Evolutionary conservation across 1,284 basidiomycete species (phyloP).

Genomic region (Ceratobasidium sp.): DNA sequence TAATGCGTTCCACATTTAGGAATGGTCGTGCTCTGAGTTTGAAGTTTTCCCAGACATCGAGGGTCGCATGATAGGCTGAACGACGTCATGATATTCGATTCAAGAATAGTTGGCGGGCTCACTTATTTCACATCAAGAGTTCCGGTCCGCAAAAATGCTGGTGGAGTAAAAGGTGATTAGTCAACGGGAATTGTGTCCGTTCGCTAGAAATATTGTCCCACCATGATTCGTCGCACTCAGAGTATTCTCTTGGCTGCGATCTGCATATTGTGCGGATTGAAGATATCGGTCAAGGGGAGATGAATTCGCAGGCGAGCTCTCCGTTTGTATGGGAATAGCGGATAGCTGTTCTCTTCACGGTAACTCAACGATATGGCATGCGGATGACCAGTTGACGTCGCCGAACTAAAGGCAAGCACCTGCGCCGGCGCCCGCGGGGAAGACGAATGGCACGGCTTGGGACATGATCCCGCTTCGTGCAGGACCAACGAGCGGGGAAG

Average conservation of each 20-base stretch:
- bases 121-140: slow-evolving; percentile 9
- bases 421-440: too few relatives aligned
- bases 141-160: slow-evolving; percentile 6
- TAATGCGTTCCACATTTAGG: slow-evolving; percentile 45
- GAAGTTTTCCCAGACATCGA: slow-evolving; percentile 46
- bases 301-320: slow-evolving; percentile 44
- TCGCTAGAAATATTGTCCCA: too few relatives aligned
- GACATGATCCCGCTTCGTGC: too few relatives aligned
- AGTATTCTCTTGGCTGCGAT: slow-evolving; percentile 47
- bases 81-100: background rate
- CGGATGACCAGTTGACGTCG: slow-evolving; percentile 36
- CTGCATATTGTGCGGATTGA: slow-evolving; percentile 46
- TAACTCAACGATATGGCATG: slow-evolving; percentile 45
- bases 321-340: slow-evolving; percentile 46
- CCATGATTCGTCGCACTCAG: slow-evolving; percentile 43
- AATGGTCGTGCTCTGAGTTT: slow-evolving; percentile 45
- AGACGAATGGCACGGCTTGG: too few relatives aligned
- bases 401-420: slow-evolving; percentile 36
- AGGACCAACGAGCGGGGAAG: too few relatives aligned
- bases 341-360: slow-evolving; percentile 47
- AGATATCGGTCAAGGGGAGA: slow-evolving; percentile 45
- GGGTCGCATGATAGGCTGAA: slow-evolving; percentile 46
- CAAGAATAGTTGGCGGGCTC: background rate
- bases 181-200: too few relatives aligned
- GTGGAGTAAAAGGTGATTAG: too few relatives aligned